Percentiles rank a stretch among this genome's conserved stretches.
Evolutionary conservation across 176 grass and related monocot species (phyloP).

Genomic region (Zoysia japonica): DNA sequence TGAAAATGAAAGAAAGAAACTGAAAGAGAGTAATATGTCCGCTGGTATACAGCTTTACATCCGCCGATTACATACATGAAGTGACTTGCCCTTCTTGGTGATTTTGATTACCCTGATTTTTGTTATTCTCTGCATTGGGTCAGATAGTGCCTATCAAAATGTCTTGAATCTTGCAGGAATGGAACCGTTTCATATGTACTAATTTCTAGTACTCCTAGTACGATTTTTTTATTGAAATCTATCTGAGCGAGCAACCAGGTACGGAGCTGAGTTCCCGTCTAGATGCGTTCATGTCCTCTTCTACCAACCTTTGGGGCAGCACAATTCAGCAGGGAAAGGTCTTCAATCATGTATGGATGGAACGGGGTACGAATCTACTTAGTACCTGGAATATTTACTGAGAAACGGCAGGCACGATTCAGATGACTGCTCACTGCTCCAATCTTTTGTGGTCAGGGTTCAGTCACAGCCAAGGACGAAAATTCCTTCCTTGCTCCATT

Average conservation of each 20-base stretch:
- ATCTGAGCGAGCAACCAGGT: neutral
- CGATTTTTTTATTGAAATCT: too few species aligned
- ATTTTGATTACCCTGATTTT: neutral
- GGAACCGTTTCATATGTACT: neutral
- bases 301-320: conserved; percentile 2
- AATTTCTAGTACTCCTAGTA: neutral
- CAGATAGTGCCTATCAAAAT: neutral
- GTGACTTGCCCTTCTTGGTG: neutral
- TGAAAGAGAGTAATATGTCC: neutral
- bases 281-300: conserved; percentile 20
- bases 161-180: neutral
- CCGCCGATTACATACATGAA: neutral
- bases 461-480: neutral
- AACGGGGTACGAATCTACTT: neutral
- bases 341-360: neutral
- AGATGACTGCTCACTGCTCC: neutral
- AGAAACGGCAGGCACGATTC: neutral
- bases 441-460: conserved; percentile 13
- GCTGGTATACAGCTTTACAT: neutral
- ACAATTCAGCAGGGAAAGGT: neutral
- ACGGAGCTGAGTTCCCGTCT: conserved; percentile 17
- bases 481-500: neutral
- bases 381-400: conserved; percentile 14
- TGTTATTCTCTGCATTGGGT: neutral
- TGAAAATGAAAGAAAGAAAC: conserved; percentile 14